Evolutionary conservation across 2,329 filamentous ascomycete genomes (phyloP), one percentile per base, ranked within the genome.

Genomic region (Penicillium hordei): DNA sequence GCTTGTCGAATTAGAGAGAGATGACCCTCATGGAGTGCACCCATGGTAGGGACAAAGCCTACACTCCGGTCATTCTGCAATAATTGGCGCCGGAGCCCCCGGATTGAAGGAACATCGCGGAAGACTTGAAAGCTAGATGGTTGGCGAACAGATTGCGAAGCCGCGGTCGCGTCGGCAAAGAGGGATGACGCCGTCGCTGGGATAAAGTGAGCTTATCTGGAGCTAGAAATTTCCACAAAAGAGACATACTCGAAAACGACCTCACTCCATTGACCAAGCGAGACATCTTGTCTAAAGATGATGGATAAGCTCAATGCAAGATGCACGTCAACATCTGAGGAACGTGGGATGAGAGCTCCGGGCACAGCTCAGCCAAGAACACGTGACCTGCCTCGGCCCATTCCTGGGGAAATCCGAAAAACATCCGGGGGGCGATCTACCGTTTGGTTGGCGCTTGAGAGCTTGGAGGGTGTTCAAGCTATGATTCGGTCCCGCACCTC

Each of bases 31-130:
- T 99, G 94, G n/a, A 99, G 83, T 49, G 94, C 94, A 61, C 94
- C 94, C 94, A 99, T 97, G 33, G 94, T 99, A 1, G 94, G 94
- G 36, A 99, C 92, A 29, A 99, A 86, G 58, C 89, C 91, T 57
- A 99, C 87, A 44, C 87, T 87, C 57, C 88, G 85, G 66, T 88
- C 84, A 68, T 86, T 82, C 59, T 86, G 76, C 36, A 86, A 77
- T 59, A 92, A 85, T 40, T 86, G 82, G 23, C 79, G 82, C 36
- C 91, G 86, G 80, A 88, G 89, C 66, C 82, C 75, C 39, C 91
- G 89, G 51, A 96, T 79, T 12, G 85, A 80, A 15, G 86, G 78
- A 58, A 94, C 86, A 73, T 90, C 84, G 67, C 90, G 90, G 72
- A 96, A 89, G 68, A 97, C 70, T 59, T 75, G 65, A 60, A 76